Evolutionary conservation across 371 early-diverging fungal species (phyloP), one percentile per base, ranked within the genome.

Genomic region (Zychaea mexicana): DNA sequence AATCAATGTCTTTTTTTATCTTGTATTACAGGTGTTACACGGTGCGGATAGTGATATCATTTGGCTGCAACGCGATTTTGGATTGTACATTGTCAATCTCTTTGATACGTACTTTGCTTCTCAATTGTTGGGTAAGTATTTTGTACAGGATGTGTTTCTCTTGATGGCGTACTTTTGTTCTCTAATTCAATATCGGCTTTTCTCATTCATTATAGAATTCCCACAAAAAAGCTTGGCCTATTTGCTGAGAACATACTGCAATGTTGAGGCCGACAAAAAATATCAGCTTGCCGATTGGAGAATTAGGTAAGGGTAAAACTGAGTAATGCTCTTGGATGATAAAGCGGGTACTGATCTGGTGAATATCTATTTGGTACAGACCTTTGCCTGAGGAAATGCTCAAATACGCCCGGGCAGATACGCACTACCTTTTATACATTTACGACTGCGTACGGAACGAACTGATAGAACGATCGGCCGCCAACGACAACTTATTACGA

Each of bases 281-380:
- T 97, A 92, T 71, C 99, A 99, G 80, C 73, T 94, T 67, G 98
- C 98, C 9, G 99, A 99, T 76, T 99, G 99, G 99, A 83, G 98
- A 62, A 91, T 97, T 49, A 72, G 92, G 89, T 89, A 74, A 56
- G 52, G 17, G n/a, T 8, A 56, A 22, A 13, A 12, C 9, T 26
- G 38, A 24, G n/a, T n/a, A n/a, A n/a, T n/a, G n/a, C n/a, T n/a
- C n/a, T n/a, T n/a, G n/a, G n/a, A n/a, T n/a, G n/a, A n/a, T n/a
- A n/a, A n/a, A n/a, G n/a, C n/a, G n/a, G n/a, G n/a, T n/a, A n/a
- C n/a, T n/a, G n/a, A n/a, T n/a, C n/a, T n/a, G n/a, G n/a, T 15
- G 22, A 17, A 21, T 53, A 33, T 12, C 6, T n/a, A 21, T 42
- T 38, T 39, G 19, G 19, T 13, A 52, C 26, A 90, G 97, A 17